Evolutionary conservation across 345 rosid genomes (phyloP), one percentile per base, ranked within the genome.

Genomic region (Sisymbrium altissimum): DNA sequence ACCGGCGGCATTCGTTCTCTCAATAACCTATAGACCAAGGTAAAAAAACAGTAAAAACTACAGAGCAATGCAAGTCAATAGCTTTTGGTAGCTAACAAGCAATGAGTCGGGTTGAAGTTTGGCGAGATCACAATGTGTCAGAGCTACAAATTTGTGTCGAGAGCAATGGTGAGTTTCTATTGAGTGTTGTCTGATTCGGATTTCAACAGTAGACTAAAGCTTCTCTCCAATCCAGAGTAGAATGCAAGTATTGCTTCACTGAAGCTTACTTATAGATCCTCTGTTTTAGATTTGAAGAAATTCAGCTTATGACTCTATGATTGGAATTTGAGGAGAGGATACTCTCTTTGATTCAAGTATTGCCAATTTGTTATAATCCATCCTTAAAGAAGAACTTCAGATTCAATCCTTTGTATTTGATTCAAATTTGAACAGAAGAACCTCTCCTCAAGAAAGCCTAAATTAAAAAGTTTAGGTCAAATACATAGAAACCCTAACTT

Each of bases 351-450:
- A 43, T 57, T 57, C 36, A 57, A 33, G 19, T 5, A 29, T 11
- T 35, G 39, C 21, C 27, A n/a, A n/a, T n/a, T n/a, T n/a, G n/a
- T n/a, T n/a, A n/a, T n/a, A n/a, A n/a, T n/a, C n/a, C n/a, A 50
- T 54, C 19, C 38, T 30, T 54, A 54, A 27, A 33, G 27, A 46
- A 45, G 1, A 14, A 29, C 38, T 23, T 23, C 25, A 23, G 25
- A 23, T 23, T 23, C 25, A 23, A 23, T 23, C 25, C 25, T 23
- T 23, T 23, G 25, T 23, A 1, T 23, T 3, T 23, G 40, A 12
- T 48, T 59, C 58, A 70, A 39, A 45, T 48, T 60, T 38, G 50
- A 60, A 49, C 43, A 71, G 50, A 59, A 61, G 75, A 50, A 40
- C 63, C 23, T 49, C 30, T 48, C 55, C 38, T 45, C 19, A n/a